These are phyloP conservation scores for Chrysoporthe cubensis DNA, from an alignment of 2,329 filamentous ascomycete species.

Conservation along the genomic window DNA sequence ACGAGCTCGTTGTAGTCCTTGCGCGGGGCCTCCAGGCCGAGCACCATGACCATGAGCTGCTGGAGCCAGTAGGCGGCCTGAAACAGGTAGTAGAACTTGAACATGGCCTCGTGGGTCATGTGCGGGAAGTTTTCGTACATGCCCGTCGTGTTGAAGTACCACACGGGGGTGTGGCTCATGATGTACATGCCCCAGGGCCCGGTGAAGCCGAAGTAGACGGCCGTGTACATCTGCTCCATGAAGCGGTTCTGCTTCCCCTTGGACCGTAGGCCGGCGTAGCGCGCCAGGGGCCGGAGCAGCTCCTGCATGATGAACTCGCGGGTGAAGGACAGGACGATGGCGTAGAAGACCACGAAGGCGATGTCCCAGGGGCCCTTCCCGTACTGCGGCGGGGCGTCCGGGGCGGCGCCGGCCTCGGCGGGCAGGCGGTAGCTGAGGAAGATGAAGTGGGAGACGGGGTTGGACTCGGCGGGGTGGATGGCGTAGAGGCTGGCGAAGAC, in stretches of 20 bases:
- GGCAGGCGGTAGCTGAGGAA: constrained; percentile 87
- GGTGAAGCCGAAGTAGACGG: constrained; percentile 83
- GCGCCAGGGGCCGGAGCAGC: constrained; percentile 76
- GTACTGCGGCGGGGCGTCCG: constrained; percentile 66
- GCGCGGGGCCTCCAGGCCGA: constrained; percentile 88
- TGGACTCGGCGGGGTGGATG: constrained; percentile 75
- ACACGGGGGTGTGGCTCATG: constrained; percentile 88
- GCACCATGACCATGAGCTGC: constrained; percentile 83
- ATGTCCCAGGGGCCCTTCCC: constrained; percentile 88
- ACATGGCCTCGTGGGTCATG: constrained; percentile 73
- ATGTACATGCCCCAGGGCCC: constrained; percentile 86
- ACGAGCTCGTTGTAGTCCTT: constrained; percentile 97
- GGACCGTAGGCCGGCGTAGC: constrained; percentile 68
- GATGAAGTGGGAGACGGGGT: constrained; percentile 79
- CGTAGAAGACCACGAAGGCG: constrained; percentile 88
- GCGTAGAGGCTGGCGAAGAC: constrained; percentile 71
- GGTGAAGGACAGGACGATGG: constrained; percentile 85
- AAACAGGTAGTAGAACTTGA: constrained; percentile 97
- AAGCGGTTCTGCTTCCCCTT: constrained; percentile 84
- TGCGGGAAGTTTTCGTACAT: constrained; percentile 94
- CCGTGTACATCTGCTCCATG: constrained; percentile 96
- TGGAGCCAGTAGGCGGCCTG: constrained; percentile 96
- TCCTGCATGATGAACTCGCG: constrained; percentile 97
- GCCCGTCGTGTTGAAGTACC: constrained; percentile 90
- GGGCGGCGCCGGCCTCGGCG: constrained; percentile 43